Base-by-base conservation (phyloP, 129 eudicot species). In the Tagetes erecta region DNA sequence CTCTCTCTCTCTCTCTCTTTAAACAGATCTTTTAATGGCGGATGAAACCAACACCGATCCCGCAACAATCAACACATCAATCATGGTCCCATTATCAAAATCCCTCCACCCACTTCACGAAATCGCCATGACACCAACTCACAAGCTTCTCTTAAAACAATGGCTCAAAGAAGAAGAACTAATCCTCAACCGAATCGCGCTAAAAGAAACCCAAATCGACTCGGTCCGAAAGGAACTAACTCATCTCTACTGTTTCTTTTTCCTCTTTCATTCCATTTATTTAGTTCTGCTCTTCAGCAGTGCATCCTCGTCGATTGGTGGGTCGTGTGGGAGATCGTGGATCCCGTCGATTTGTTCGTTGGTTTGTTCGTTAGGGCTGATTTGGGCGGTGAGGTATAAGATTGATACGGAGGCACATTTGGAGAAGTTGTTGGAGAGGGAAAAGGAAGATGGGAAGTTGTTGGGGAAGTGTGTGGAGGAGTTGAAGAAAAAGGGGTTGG, bases 111-210 rank as follows among this genome's bases (percentile, higher is more conserved):
- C 96, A 5, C 98, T 92, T 66, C 95, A 92, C 84, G 96, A 92
- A 80, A 92, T 92, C 71, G 96, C 96, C 38, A 70, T 69, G 75
- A 85, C 85, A 3, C 96, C 98, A 20, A 86, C 97, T 34, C 98
- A 93, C 96, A 93, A 93, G 80, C 98, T 93, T 56, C 91, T 93
- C 20, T 52, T 94, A 3, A 94, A 90, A 51, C 98, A 94, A 75
- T 94, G 98, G 98, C 93, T 94, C 6, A 94, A 94, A 73, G 98
- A 94, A 78, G 89, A 88, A 75, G 89, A 88, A 37, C 84, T 94
- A 1, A 91, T 90, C 73, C 88, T 90, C 71, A 85, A 80, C 57
- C 82, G 97, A n/a, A 71, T 88, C 79, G 71, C 91, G 6, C 84
- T 83, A 47, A 90, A 88, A 70, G 97, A 91, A 68, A 83, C 96